These are phyloP conservation scores for Corynascus novoguineensis DNA, from an alignment of 495 filamentous ascomycete species.

Conservation along the genomic window DNA sequence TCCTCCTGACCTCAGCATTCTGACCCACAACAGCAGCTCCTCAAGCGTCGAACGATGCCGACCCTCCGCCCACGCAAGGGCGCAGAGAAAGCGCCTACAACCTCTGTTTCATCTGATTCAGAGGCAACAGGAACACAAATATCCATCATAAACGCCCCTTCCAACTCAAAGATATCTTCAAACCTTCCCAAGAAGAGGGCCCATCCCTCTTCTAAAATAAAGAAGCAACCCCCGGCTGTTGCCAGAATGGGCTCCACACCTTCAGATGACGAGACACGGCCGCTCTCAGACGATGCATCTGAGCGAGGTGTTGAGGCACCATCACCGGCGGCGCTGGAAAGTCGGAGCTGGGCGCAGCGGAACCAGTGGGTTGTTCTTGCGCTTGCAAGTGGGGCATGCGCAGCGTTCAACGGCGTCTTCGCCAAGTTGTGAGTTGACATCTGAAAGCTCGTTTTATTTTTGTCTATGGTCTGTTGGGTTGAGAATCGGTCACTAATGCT, in stretches of 20 bases:
- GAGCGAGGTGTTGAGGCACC: not conserved
- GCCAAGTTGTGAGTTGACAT: conserved; percentile 71
- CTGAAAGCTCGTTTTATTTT: not conserved
- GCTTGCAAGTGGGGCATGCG: conserved; percentile 79
- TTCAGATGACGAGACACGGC: conserved; percentile 17
- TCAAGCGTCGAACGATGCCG: not conserved
- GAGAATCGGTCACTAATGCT: not conserved
- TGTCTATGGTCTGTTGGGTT: not conserved
- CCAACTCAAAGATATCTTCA: not conserved
- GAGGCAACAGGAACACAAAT: not conserved
- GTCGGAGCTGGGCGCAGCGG: conserved; percentile 30
- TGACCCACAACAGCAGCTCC: not conserved
- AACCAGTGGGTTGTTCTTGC: conserved; percentile 77
- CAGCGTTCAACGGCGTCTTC: conserved; percentile 91
- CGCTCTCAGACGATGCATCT: conserved; percentile 8
- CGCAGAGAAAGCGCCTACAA: not conserved
- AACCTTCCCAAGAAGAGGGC: conserved; percentile 5
- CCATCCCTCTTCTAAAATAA: not conserved
- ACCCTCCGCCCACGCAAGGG: conserved; percentile 11
- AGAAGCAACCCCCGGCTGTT: not conserved
- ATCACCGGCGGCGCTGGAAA: not conserved
- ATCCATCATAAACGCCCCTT: not conserved
- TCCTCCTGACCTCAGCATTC: not conserved
- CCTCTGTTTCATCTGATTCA: not conserved
- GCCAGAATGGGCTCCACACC: conserved; percentile 4